These are phyloP conservation scores for Wickerhamiella lipophila DNA, from an alignment of 805 yeast species.

Conservation along the genomic window DNA sequence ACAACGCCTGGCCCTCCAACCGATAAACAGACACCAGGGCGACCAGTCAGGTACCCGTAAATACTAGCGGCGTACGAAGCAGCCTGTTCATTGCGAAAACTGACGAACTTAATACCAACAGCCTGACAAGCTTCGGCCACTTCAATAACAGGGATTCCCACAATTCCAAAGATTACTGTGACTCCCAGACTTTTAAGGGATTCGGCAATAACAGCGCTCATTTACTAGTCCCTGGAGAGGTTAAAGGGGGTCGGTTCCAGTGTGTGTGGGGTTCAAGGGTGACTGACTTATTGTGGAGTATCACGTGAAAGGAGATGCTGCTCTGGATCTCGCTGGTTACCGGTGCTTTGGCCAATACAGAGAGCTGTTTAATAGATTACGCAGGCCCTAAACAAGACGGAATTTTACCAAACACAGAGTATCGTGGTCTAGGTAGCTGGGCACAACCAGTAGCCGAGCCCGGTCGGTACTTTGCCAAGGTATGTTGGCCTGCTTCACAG, in stretches of 20 bases:
- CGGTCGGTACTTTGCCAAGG: conserved; percentile 24
- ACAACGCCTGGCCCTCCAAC: conserved; percentile 70
- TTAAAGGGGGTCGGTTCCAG: not conserved
- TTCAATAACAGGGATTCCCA: conserved; percentile 65
- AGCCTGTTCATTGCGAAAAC: conserved; percentile 59
- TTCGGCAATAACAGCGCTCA: conserved; percentile 34
- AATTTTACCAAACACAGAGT: not conserved
- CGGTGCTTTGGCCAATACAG: conserved; percentile 1
- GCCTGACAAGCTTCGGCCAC: conserved; percentile 49
- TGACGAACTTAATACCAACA: conserved; percentile 42
- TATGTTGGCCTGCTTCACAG: conserved; percentile 29
- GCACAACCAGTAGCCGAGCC: conserved; percentile 3
- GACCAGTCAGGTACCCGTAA: conserved; percentile 51
- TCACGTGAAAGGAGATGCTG: conserved; percentile 3
- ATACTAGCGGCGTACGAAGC: conserved; percentile 67
- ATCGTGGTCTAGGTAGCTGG: not conserved
- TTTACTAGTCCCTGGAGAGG: not conserved
- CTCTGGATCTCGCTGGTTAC: not conserved
- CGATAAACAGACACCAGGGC: conserved; percentile 54
- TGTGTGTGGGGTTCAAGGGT: not conserved
- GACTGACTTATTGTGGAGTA: conserved; percentile 3
- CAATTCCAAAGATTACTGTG: conserved; percentile 51
- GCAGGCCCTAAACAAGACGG: not conserved
- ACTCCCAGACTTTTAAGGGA: conserved; percentile 40
- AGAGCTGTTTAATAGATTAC: not conserved